Conservation (phyloP, 306 rosid genomes). For the Vicia sativa region DNA sequence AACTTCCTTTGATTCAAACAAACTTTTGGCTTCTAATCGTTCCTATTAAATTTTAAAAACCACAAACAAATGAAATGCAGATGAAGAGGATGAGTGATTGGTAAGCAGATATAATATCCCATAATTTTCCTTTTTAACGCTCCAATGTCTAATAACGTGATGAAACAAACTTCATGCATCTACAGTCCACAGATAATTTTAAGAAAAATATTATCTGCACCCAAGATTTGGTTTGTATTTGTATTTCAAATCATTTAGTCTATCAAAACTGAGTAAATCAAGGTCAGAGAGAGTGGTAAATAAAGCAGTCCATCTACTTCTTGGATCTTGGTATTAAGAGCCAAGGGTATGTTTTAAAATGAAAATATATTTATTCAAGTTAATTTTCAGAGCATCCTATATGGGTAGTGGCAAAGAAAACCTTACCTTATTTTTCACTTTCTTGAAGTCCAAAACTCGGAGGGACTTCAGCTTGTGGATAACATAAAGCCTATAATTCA, state of each 20-base stretch:
- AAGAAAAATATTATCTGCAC: not conserved
- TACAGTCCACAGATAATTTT: not conserved
- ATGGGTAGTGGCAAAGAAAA: not conserved
- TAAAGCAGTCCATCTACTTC: not conserved
- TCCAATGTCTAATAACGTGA: conserved; percentile 8
- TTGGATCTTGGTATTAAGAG: not conserved
- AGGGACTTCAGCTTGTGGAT: conserved; percentile 73
- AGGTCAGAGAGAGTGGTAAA: not conserved
- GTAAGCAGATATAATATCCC: conserved; percentile 1
- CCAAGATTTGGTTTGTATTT: conserved; percentile 1
- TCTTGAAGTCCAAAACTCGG: conserved; percentile 88
- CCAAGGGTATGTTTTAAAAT: conserved; percentile 8
- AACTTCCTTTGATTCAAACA: conserved; percentile 71
- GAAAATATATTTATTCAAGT: conserved; percentile 13
- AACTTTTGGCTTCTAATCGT: conserved; percentile 76
- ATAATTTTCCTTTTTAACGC: not conserved
- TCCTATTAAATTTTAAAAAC: conserved; percentile 56
- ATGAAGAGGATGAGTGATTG: not conserved
- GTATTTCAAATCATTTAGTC: conserved; percentile 22
- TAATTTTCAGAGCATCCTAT: not conserved
- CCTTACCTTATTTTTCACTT: conserved; percentile 74
- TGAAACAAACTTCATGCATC: conserved; percentile 16
- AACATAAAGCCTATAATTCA: conserved; percentile 83
- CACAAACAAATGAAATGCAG: conserved; percentile 18
- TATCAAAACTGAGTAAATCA: conserved; percentile 1